These are phyloP conservation scores for Aspergillus tubingensis DNA, from an alignment of 2,329 filamentous ascomycete genomes.

Conservation along the genomic window DNA sequence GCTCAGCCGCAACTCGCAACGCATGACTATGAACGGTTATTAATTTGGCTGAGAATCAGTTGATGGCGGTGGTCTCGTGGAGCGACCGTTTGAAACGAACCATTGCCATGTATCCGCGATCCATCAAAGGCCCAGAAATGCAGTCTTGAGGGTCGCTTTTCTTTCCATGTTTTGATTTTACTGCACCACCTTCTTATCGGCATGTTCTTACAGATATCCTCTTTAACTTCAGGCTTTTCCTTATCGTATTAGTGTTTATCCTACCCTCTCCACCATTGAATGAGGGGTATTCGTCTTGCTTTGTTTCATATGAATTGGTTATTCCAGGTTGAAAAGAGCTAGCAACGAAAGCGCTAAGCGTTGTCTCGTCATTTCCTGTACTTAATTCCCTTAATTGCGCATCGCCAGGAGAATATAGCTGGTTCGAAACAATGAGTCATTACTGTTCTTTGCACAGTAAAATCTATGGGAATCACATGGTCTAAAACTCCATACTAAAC, in stretches of 20 bases:
- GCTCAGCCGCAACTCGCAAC: conserved; percentile 93
- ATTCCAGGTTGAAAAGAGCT: conserved; percentile 30
- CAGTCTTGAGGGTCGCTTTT: conserved; percentile 19
- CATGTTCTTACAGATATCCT: conserved; percentile 44
- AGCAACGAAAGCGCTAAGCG: conserved; percentile 30
- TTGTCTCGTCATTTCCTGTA: conserved; percentile 36
- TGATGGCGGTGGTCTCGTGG: conserved; percentile 20
- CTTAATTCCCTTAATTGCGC: conserved; percentile 38
- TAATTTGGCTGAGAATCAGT: conserved; percentile 49
- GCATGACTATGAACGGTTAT: conserved; percentile 99
- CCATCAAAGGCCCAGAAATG: conserved; percentile 13
- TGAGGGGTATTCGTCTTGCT: conserved; percentile 26
- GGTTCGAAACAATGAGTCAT: conserved; percentile 9
- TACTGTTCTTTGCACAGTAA: not conserved
- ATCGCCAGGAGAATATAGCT: conserved; percentile 28
- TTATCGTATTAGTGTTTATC: conserved; percentile 24
- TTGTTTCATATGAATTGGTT: conserved; percentile 30
- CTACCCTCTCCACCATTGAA: conserved; percentile 20
- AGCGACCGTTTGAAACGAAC: conserved; percentile 22
- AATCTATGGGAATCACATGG: conserved; percentile 3
- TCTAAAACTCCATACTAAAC: not conserved
- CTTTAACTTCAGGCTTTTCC: conserved; percentile 33
- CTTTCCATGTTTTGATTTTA: conserved; percentile 18
- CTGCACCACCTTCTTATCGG: conserved; percentile 34
- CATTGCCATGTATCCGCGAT: conserved; percentile 20